Evolutionary conservation across 2,329 filamentous ascomycete species (phyloP).

Genomic region (Colletotrichum agaves): DNA sequence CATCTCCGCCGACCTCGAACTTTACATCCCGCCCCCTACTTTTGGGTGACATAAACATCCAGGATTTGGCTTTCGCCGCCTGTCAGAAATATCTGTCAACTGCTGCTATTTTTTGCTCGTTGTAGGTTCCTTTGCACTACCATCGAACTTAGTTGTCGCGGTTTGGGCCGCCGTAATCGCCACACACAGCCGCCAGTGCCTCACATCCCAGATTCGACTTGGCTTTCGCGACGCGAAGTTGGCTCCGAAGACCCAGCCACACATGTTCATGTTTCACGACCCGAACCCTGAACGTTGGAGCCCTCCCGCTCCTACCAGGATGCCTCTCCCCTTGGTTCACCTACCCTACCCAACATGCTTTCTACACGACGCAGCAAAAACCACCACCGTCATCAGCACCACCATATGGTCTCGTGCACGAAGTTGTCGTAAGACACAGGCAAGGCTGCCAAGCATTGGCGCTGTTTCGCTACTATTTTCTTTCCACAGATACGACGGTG

Average conservation of each 20-base stretch:
- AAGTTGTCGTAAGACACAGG: too few species aligned
- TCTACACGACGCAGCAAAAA: not conserved
- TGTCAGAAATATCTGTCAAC: not conserved
- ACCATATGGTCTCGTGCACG: too few species aligned
- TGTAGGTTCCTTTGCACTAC: too few species aligned
- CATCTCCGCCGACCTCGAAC: not conserved
- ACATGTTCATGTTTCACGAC: conserved; percentile 22
- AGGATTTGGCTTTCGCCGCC: not conserved
- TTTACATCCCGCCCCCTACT: too few species aligned
- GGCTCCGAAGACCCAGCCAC: conserved; percentile 11
- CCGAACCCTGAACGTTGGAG: conserved; percentile 24
- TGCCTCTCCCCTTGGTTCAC: not conserved
- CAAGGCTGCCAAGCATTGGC: too few species aligned
- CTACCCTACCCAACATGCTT: not conserved
- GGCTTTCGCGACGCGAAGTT: conserved; percentile 27
- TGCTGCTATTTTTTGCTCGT: too few species aligned
- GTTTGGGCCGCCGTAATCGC: not conserved
- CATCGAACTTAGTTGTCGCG: too few species aligned
- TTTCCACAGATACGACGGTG: too few species aligned
- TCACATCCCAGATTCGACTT: not conserved
- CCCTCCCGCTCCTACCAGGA: not conserved
- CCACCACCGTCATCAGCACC: not conserved
- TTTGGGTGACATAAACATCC: not conserved
- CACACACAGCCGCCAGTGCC: not conserved
- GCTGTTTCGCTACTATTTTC: too few species aligned